phyloP scores from a whole-genome alignment of 2,329 filamentous ascomycete genomes.

The Claviceps maximensis region DNA sequence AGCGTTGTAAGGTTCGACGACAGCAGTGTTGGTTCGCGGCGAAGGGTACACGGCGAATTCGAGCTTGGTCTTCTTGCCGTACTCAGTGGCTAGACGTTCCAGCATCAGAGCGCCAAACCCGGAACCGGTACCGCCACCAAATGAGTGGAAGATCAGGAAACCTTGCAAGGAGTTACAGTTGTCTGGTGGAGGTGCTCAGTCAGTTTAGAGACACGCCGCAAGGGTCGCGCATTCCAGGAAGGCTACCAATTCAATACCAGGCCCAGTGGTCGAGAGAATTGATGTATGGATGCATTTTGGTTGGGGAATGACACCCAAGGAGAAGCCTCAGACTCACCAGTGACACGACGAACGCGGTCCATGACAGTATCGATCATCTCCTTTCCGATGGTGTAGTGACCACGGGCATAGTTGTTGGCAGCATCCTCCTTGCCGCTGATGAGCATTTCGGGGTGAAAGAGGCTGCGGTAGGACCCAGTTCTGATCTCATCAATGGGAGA shows the following conservation, averaged over 20 bases:
- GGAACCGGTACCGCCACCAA: slow-evolving; percentile 59
- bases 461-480: slow-evolving; percentile 51
- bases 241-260: not conserved
- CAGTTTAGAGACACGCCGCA: slow-evolving; percentile 6
- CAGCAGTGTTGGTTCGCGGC: slow-evolving; percentile 54
- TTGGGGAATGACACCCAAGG: not conserved
- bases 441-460: slow-evolving; percentile 60
- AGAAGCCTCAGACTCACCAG: slow-evolving; percentile 34
- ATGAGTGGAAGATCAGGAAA: slow-evolving; percentile 64
- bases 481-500: slow-evolving; percentile 64
- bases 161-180: slow-evolving; percentile 62
- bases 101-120: slow-evolving; percentile 60
- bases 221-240: not conserved
- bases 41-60: slow-evolving; percentile 62
- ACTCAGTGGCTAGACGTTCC: slow-evolving; percentile 60
- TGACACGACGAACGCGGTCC: slow-evolving; percentile 56
- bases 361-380: slow-evolving; percentile 61
- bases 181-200: slow-evolving; percentile 30
- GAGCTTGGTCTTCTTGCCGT: slow-evolving; percentile 66
- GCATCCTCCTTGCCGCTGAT: slow-evolving; percentile 67
- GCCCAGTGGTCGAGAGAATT: not conserved
- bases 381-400: slow-evolving; percentile 66
- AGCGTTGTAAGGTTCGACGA: slow-evolving; percentile 64
- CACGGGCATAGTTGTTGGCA: slow-evolving; percentile 65
- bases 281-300: not conserved